Percentiles rank a stretch among this genome's conserved stretches.
These are phyloP conservation scores for Acanthamoeba triangularis DNA, from an alignment of 208 protist genomes.

Conservation along the genomic window DNA sequence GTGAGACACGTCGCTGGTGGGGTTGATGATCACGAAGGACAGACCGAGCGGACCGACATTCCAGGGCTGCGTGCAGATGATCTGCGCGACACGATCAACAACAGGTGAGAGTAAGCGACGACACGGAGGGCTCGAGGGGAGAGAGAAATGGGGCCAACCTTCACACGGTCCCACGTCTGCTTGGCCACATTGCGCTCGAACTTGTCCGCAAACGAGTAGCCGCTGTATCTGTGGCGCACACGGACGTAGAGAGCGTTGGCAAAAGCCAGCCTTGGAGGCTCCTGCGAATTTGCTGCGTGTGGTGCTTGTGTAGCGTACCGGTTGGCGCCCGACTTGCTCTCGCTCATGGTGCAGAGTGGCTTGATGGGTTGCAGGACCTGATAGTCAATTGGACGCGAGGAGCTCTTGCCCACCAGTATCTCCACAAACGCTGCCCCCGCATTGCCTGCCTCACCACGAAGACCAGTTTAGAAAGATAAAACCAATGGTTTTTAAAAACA, in stretches of 20 bases:
- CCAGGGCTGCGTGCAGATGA: constrained; percentile 56
- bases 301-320: background rate
- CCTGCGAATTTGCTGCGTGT: background rate
- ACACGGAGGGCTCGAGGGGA: background rate
- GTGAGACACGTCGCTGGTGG: constrained; percentile 10
- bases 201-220: constrained; percentile 25
- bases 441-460: too few relatives aligned
- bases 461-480: background rate
- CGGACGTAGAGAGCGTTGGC: background rate
- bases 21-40: constrained; percentile 47
- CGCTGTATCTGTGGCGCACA: background rate
- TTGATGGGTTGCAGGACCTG: constrained; percentile 71
- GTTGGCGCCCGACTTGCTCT: constrained; percentile 68
- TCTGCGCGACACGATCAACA: too few relatives aligned
- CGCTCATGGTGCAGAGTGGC: constrained; percentile 55
- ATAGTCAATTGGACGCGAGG: background rate
- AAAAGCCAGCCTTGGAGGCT: background rate
- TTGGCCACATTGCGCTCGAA: constrained; percentile 30
- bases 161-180: constrained; percentile 50
- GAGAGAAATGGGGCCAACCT: background rate
- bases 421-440: constrained; percentile 28
- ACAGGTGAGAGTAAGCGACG: background rate
- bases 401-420: constrained; percentile 46
- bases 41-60: constrained; percentile 56
- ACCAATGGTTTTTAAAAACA: too few relatives aligned